phyloP scores from a whole-genome alignment of 352 stramenopile genomes.

The Globisporangium megalacanthum region DNA sequence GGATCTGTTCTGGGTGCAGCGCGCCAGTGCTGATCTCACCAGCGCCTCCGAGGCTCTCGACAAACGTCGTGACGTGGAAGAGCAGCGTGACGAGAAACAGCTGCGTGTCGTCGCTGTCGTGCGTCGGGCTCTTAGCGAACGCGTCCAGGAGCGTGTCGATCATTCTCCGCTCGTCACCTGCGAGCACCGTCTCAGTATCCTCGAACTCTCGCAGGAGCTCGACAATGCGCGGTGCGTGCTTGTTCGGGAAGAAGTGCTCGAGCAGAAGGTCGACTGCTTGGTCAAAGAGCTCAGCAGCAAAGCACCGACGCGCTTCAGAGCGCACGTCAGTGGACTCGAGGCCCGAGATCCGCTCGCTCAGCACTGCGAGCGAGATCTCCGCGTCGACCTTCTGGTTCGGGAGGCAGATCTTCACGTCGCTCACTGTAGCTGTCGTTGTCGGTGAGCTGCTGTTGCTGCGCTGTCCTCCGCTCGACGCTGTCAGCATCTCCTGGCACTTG shows the following conservation, averaged over 20 bases:
- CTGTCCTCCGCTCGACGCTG: background rate
- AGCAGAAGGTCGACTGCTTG: slow-evolving; percentile 33
- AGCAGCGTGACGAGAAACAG: slow-evolving; percentile 37
- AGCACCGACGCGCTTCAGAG: slow-evolving; percentile 38
- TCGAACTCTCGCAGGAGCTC: slow-evolving; percentile 59
- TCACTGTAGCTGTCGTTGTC: background rate
- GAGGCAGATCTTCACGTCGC: slow-evolving; percentile 15
- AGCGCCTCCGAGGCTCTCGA: slow-evolving; percentile 21
- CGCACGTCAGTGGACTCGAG: slow-evolving; percentile 55
- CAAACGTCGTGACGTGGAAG: slow-evolving; percentile 32
- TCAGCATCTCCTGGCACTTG: slow-evolving; percentile 41
- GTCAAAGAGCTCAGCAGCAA: slow-evolving; percentile 30
- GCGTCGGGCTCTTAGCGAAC: slow-evolving; percentile 28
- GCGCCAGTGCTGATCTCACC: slow-evolving; percentile 8
- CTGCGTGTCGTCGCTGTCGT: slow-evolving; percentile 21
- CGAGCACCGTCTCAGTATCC: slow-evolving; percentile 14
- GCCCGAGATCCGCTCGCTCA: slow-evolving; percentile 44
- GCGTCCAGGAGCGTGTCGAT: slow-evolving; percentile 41
- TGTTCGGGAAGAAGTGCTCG: slow-evolving; percentile 47
- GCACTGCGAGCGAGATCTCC: slow-evolving; percentile 29
- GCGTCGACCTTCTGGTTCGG: slow-evolving; percentile 38
- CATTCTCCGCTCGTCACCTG: slow-evolving; percentile 4
- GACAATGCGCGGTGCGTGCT: slow-evolving; percentile 33
- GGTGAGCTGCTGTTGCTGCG: background rate
- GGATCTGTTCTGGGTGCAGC: slow-evolving; percentile 23